Base-by-base conservation (phyloP, 2,329 filamentous ascomycete species). In the Botrytis medusae region DNA sequence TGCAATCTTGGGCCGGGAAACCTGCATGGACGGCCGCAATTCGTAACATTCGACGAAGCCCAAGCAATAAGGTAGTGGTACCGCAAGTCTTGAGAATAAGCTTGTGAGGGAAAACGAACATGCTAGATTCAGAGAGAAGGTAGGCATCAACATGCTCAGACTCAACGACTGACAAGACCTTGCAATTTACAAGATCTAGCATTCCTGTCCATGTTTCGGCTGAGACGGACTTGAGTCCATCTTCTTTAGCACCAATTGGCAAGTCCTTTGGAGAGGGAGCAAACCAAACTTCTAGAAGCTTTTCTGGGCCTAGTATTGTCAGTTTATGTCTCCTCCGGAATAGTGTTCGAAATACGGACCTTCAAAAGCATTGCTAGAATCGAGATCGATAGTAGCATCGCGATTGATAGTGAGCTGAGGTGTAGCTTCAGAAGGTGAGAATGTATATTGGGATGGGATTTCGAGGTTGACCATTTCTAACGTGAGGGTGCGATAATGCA, bases 81-180 rank as follows among this genome's bases (percentile, higher is more conserved):
- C 96, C 96, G 80, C 96, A 99, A 12, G 96, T 99, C 89, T 99
- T 99, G 78, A 99, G 87, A 75, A 99, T 97, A 76, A 99, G 89
- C 87, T 99, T 99, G 89, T 99, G 96, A n/a, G 95, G 94, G 83
- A 97, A 99, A 79, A 99, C 94, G 82, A 99, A 99, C 95, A 99
- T 97, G 92, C 96, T 98, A 59, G 96, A 98, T 85, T 99, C 96
- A 76, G 96, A 99, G 72, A 99, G 88, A 10, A 99, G 90, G 82
- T 99, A 99, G 77, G 96, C 95, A 81, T 99, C 96, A 79, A 98
- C 92, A 81, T 95, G 91, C 76, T 97, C 94, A 37, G 95, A 97
- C 81, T 95, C 91, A 76, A 99, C 89, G 75, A 97, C 92, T 6
- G 96, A 99, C 72, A 99, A 87, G 72, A 99, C 94, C 85, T 99